Base-by-base conservation (phyloP, 1,284 basidiomycete species). In the Irpex rosettiformis region DNA sequence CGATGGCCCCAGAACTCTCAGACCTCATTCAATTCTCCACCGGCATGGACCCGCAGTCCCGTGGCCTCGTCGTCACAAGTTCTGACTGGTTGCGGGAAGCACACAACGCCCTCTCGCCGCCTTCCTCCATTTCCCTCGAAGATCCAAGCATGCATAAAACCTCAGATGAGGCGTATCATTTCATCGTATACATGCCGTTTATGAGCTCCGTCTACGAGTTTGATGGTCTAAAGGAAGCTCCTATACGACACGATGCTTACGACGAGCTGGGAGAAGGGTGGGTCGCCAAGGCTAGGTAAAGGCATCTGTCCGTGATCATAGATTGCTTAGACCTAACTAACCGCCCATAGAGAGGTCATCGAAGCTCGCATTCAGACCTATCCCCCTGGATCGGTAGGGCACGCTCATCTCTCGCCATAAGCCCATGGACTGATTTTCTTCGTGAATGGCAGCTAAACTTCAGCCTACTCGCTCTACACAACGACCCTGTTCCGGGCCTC, bases 81-180 rank as follows among this genome's bases (percentile, higher is more conserved):
- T 85, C 90, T n/a, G 89, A 93, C 68, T 91, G 87, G 82, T 79
- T 94, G 57, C 78, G 89, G 52, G 85, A 90, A 68, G 89, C 91
- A 16, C 94, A 96, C 72, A 96, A 97, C 68, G 84, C 92, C 21
- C 86, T 97, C 63, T 92, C 92, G 16, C 93, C 94, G 29, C 94
- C 94, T 3, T 91, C 84, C 65, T 84, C 89, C 1, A 86, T 94
- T 62, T 89, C 88, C 5, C 74, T 92, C 49, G 92, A 94, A 69
- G 89, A 89, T 54, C 73, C 90, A 56, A 85, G 81, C 30, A 72
- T 86, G 13, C 83, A 88, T 2, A 89, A 84, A 63, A 89, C 85
- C 61, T 71, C 80, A 1, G 93, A 94, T 68, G 94, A 96, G 66
- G 93, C 93, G 10, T 98, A 95, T 73, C 94, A 97, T 68, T 96